A percentile compares a stretch with the other conserved stretches of the same genome.
Conservation (phyloP, 148 eudicot genomes). For the Cornus kousa region DNA sequence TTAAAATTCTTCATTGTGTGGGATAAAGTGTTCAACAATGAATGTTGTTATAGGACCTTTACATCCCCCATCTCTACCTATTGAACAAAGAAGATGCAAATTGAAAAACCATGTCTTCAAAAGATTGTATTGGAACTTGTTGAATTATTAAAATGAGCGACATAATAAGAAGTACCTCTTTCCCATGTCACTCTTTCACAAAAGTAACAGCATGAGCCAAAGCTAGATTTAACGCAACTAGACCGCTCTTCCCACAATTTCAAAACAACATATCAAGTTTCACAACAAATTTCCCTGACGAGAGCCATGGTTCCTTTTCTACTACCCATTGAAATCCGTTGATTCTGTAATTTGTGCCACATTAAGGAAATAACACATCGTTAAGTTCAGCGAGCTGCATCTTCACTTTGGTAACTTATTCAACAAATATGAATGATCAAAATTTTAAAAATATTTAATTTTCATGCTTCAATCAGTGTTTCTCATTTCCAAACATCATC, state of each 20-base stretch:
- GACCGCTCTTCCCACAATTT: conserved; percentile 96
- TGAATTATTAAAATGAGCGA: not conserved
- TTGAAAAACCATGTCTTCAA: not conserved
- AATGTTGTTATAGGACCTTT: conserved; percentile 91
- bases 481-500: not conserved
- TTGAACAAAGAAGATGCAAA: conserved; percentile 7
- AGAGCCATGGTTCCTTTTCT: conserved; percentile 80
- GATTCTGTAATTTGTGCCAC: conserved; percentile 70
- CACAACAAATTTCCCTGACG: conserved; percentile 85
- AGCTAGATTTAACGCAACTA: conserved; percentile 92
- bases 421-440: not conserved
- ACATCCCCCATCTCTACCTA: conserved; percentile 99
- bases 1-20: conserved; percentile 92
- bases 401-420: not conserved
- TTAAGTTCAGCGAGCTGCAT: not conserved
- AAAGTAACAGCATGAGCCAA: conserved; percentile 78
- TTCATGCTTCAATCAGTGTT: not conserved
- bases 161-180: conserved; percentile 49
- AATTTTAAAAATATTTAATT: not conserved
- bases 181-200: conserved; percentile 92
- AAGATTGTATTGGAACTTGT: not conserved
- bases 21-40: conserved; percentile 41
- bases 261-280: conserved; percentile 98
- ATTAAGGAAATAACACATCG: not conserved
- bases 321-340: conserved; percentile 74